Evolutionary conservation across 768 basidiomycete genomes (phyloP), one percentile per base, ranked within the genome.

Genomic region (Hygrophorus russula): DNA sequence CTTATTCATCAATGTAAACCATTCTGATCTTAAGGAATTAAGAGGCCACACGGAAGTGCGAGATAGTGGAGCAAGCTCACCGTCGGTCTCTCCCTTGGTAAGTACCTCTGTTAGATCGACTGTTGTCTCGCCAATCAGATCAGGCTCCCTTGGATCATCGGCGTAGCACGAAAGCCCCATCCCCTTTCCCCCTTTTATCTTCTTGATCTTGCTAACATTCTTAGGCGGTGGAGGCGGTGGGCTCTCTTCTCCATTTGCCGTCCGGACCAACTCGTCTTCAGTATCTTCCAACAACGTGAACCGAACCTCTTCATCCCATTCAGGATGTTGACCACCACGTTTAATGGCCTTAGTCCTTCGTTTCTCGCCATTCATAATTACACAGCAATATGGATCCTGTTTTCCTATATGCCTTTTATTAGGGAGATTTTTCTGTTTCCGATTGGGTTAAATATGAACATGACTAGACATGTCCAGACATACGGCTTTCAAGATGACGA

Each of bases 291-390:
- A 76, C 36, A 99, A 68, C 18, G 82, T 80, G 62, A 97, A 98
- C 34, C 96, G 82, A 55, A 98, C 70, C 64, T 99, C 96, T 54
- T 96, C 92, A 58, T 99, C 96, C 93, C 96, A 99, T 64, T 91
- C 91, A 4, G 96, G 96, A 60, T 96, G 92, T 59, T 99, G 96
- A 13, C 96, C 96, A 39, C 96, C 96, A 24, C 90, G 82, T 59
- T 88, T 93, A 59, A 97, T 83, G n/a, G 90, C 80, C 59, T 84
- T 89, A 4, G 94, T 98, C 41, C 87, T 74, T 46, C 81, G 77
- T 55, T 81, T 92, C 61, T 92, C 82, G 39, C 80, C 79, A 56
- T 88, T 83, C 41, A 92, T 67, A 3, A 71, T 67, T 18, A 94
- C 74, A 17, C 79, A 65, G 52, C 91, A 96, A 62, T 94, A 99